Base-by-base conservation (phyloP, 1,139 yeast genomes). In the Kluyveromyces sp. region DNA sequence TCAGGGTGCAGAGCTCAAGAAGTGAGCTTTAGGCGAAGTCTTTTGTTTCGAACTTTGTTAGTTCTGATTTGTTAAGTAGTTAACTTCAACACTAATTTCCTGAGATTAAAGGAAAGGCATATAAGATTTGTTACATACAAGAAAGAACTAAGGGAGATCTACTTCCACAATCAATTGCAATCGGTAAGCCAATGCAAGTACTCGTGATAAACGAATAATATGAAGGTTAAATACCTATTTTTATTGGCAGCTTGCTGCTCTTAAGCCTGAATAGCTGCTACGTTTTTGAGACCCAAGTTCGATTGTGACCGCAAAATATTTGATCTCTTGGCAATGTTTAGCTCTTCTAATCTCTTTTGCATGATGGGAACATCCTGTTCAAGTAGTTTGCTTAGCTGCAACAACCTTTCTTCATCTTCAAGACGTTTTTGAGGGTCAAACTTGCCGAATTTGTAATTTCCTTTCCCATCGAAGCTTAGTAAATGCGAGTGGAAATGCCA, bases 401-500 rank as follows among this genome's bases (percentile, higher is more conserved):
- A 70, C 58, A 86, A 71, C 58, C 83, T 94, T 56, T 81, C 84
- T 57, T 83, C 94, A 52, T 80, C 74, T 47, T 71, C 69, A 51
- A 85, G 71, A 54, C 94, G 73, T 60, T 77, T 75, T 35, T 74
- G 74, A 18, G 94, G 86, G 63, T 84, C 78, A 42, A 85, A 71
- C 50, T 73, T 70, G 6, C 83, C 83, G 61, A 83, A 85, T 46
- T 71, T 72, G 57, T 83, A 85, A 3, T 81, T 80, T 2, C 94
- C 94, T 57, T 81, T 78, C 15, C 94, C 94, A 58, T 83, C 92
- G 60, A 88, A 87, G 63, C 87, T 89, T 50, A 89, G 70, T 48
- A 89, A 75, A 56, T 77, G 75, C 50, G 82, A 78, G 64, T 89
- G 97, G 70, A 87, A 89, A 63, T 84, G 86, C 96, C 96, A 89